These are phyloP conservation scores for Ceratobasidium sp. DNA, from an alignment of 1,284 basidiomycete genomes.

Conservation along the genomic window DNA sequence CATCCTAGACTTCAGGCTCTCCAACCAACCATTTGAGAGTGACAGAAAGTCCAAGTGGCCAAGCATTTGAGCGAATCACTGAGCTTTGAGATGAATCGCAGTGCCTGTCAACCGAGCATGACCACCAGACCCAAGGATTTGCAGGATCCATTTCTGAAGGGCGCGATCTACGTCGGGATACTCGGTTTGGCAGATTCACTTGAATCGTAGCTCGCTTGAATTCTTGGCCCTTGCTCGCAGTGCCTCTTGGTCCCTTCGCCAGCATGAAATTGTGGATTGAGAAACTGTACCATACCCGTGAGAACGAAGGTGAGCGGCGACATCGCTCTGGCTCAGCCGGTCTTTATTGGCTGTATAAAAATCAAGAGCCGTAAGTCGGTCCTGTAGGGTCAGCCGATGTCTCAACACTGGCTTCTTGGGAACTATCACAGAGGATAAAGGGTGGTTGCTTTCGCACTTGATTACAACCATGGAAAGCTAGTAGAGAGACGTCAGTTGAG, in stretches of 20 bases:
- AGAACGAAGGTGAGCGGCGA: not conserved
- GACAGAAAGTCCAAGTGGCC: conserved; percentile 1
- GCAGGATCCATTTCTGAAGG: conserved; percentile 24
- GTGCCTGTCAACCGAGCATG: not conserved
- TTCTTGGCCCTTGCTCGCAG: conserved; percentile 11
- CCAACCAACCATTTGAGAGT: conserved; percentile 4
- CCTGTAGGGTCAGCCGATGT: conserved; percentile 1
- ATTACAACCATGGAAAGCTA: no score
- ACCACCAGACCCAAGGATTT: conserved; percentile 49
- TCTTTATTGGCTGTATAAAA: not conserved
- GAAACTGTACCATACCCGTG: not conserved
- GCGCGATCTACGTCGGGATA: conserved; percentile 47
- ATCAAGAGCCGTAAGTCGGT: not conserved
- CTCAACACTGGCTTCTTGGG: not conserved
- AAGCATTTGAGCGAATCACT: not conserved
- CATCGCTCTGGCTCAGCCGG: no score
- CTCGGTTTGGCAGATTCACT: conserved; percentile 46
- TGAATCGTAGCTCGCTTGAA: not conserved
- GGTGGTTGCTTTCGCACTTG: not conserved
- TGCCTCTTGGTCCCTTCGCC: not conserved
- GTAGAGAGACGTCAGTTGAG: no score
- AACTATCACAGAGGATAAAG: conserved; percentile 4
- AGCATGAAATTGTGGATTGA: not conserved
- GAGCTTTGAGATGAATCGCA: conserved; percentile 7
- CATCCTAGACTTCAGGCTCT: conserved; percentile 12